Evolutionary conservation across 345 rosid species (phyloP).

Genomic region (Alliaria petiolata): DNA sequence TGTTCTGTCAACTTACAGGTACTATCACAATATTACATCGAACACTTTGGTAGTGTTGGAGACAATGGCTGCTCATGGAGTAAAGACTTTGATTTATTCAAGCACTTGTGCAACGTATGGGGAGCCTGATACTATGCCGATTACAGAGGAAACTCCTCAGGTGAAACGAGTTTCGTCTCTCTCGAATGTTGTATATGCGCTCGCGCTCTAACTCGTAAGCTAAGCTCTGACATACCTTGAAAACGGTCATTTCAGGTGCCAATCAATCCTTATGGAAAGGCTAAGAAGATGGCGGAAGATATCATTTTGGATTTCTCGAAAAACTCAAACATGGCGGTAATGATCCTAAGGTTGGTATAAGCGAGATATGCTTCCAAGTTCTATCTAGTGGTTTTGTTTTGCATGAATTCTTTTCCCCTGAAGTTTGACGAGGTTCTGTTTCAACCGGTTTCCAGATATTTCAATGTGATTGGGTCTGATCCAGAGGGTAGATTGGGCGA

Average conservation of each 20-base stretch:
- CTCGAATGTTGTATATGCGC: background rate
- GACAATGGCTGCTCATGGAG: conserved; percentile 55
- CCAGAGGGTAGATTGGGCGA: conserved; percentile 67
- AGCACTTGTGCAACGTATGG: conserved; percentile 77
- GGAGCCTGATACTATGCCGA: conserved; percentile 64
- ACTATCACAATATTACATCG: conserved; percentile 64
- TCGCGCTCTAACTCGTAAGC: too few species aligned
- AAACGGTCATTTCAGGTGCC: conserved; percentile 34
- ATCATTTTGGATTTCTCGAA: conserved; percentile 59
- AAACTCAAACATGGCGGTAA: conserved; percentile 59
- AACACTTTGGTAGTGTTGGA: conserved; percentile 56
- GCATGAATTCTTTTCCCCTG: background rate
- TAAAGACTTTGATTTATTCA: conserved; percentile 64
- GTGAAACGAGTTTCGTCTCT: conserved; percentile 11
- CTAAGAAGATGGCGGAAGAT: conserved; percentile 76
- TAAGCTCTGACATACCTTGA: too few species aligned
- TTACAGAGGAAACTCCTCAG: conserved; percentile 54
- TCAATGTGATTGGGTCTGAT: conserved; percentile 70
- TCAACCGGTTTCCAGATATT: conserved; percentile 38
- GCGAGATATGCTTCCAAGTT: background rate
- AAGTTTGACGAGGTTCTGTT: background rate
- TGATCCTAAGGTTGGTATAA: conserved; percentile 48
- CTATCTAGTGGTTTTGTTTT: background rate
- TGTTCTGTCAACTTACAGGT: conserved; percentile 33
- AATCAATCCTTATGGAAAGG: conserved; percentile 66